phyloP scores from a whole-genome alignment of 2,329 filamentous ascomycete genomes.

The Colletotrichum navitas region DNA sequence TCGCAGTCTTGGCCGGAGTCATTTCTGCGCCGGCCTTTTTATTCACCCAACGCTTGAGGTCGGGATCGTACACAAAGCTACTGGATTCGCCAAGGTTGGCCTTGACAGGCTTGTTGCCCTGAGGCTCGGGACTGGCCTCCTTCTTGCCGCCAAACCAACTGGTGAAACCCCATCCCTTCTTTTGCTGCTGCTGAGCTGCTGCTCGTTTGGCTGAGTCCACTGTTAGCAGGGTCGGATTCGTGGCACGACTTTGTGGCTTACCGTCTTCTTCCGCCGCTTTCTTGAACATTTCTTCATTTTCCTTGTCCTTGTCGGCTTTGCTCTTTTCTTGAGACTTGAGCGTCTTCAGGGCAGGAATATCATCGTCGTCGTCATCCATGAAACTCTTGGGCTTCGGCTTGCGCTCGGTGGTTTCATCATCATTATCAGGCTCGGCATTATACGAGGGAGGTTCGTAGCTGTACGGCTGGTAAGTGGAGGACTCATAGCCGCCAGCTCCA shows the following conservation, averaged over 20 bases:
- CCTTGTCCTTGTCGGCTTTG: slow-evolving; percentile 77
- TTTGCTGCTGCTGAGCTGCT: slow-evolving; percentile 59
- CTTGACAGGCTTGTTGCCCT: slow-evolving; percentile 76
- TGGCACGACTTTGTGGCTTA: slow-evolving; percentile 54
- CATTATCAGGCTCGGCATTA: slow-evolving; percentile 63
- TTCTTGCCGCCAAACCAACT: slow-evolving; percentile 87
- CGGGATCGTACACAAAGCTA: slow-evolving; percentile 92
- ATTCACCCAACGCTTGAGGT: slow-evolving; percentile 98
- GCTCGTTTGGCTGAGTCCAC: slow-evolving; percentile 69
- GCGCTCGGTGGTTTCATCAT: slow-evolving; percentile 63
- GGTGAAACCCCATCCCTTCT: slow-evolving; percentile 83
- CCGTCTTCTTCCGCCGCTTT: slow-evolving; percentile 84
- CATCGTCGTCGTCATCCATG: slow-evolving; percentile 85
- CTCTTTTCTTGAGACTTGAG: slow-evolving; percentile 67
- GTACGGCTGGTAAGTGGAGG: slow-evolving; percentile 72
- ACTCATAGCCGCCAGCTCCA: slow-evolving; percentile 65
- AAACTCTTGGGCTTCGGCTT: slow-evolving; percentile 81
- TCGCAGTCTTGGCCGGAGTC: slow-evolving; percentile 69
- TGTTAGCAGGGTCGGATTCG: slow-evolving; percentile 40
- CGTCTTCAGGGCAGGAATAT: slow-evolving; percentile 64
- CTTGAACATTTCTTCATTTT: slow-evolving; percentile 87
- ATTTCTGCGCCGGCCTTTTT: slow-evolving; percentile 84
- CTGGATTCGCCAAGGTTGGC: slow-evolving; percentile 96
- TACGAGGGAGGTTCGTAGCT: slow-evolving; percentile 70
- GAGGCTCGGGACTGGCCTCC: slow-evolving; percentile 59